Evolutionary conservation across 805 yeast species (phyloP).

Genomic region (Lipomyces starkeyi): DNA sequence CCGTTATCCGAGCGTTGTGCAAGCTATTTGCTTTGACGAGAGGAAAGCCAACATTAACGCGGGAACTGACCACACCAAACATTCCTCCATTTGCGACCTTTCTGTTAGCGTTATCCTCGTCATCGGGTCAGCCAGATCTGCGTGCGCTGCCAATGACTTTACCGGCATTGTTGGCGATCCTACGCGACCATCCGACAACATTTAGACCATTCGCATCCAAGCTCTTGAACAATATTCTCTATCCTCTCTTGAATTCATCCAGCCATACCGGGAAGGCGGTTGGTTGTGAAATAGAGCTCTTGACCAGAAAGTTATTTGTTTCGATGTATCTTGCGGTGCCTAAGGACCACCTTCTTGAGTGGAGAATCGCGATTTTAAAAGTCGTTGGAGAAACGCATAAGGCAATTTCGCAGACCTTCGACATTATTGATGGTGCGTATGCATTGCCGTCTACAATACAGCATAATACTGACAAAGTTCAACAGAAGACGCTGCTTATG

Average conservation of each 20-base stretch:
- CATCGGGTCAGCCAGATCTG: background rate
- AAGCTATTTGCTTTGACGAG: conserved; percentile 15
- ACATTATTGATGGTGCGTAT: conserved; percentile 10
- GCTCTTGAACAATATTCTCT: conserved; percentile 17
- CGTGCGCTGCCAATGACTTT: conserved; percentile 14
- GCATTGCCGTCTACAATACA: background rate
- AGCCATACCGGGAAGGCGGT: conserved; percentile 8
- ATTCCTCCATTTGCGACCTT: conserved; percentile 26
- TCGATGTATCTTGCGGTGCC: conserved; percentile 23
- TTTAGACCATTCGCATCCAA: conserved; percentile 26
- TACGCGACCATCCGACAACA: conserved; percentile 25
- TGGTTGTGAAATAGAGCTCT: conserved; percentile 14
- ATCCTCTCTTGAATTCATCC: conserved; percentile 23
- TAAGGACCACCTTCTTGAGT: conserved; percentile 25
- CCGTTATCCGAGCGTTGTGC: conserved; percentile 15
- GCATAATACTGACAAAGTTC: background rate
- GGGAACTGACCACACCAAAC: conserved; percentile 33
- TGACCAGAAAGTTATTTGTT: conserved; percentile 24
- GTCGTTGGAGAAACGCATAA: conserved; percentile 27
- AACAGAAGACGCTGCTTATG: conserved; percentile 14
- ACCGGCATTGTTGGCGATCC: conserved; percentile 22
- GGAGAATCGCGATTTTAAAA: conserved; percentile 24
- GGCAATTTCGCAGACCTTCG: conserved; percentile 13
- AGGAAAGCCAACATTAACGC: conserved; percentile 31
- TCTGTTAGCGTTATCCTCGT: conserved; percentile 14